Evolutionary conservation across 2,329 filamentous ascomycete genomes (phyloP).

Genomic region (Cercospora berteroae): DNA sequence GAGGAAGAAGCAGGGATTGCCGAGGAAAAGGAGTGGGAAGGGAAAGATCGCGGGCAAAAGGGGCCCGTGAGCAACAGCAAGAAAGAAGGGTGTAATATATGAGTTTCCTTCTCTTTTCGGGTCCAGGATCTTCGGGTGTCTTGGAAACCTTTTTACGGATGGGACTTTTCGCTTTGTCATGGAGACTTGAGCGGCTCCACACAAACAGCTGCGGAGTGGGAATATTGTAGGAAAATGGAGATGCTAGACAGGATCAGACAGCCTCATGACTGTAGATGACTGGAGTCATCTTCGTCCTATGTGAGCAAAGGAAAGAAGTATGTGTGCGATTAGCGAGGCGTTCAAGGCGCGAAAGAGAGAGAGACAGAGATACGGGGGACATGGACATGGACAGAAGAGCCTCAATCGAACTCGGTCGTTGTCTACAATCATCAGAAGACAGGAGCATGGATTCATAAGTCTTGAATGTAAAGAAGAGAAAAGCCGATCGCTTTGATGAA

Average conservation of each 20-base stretch:
- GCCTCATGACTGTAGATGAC: not conserved
- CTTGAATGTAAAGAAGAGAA: not conserved
- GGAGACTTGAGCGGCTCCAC: not conserved
- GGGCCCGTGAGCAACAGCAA: not conserved
- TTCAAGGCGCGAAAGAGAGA: not conserved
- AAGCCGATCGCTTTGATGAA: not conserved
- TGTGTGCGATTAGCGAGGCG: conserved; percentile 10
- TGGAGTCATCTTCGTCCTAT: not conserved
- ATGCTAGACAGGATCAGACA: not conserved
- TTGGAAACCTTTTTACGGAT: not conserved
- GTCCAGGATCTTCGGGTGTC: not conserved
- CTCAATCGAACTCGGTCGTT: not conserved
- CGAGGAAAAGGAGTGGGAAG: conserved; percentile 15
- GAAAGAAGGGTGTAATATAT: not conserved
- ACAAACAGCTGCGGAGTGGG: not conserved
- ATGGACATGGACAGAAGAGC: not conserved
- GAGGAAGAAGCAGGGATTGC: conserved; percentile 30
- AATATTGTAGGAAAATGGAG: not conserved
- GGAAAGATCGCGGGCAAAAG: conserved; percentile 1
- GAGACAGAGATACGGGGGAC: not conserved
- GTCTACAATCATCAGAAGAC: not conserved
- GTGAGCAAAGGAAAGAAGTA: not conserved
- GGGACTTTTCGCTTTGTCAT: not conserved
- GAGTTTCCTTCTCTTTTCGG: not conserved
- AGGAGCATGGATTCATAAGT: not conserved